Evolutionary conservation across 306 rosid species (phyloP), one percentile per base, ranked within the genome.

Genomic region (Macrotyloma uniflorum): DNA sequence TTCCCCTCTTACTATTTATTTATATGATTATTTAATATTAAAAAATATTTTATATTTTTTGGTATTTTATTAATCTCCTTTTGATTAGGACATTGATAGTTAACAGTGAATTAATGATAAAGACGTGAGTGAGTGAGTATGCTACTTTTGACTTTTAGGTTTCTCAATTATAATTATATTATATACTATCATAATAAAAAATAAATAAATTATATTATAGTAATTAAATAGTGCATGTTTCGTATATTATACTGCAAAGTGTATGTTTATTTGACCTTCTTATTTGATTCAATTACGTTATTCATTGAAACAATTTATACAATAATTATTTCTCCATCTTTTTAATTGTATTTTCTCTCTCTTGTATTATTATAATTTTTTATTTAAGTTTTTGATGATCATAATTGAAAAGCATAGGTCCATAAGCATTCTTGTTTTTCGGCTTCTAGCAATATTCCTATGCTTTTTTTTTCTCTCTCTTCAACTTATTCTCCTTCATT

Each of bases 121-220:
- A 46, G 83, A 82, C 82, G 74, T 70, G 62, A 77, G 63, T 82
- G 28, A 81, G 40, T 59, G 74, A 81, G 40, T 59, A 68, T 50
- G 32, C 18, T 51, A 45, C 8, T 63, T 69, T 76, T 82, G 67
- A 72, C 86, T 77, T 83, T 72, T 20, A 14, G 2, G 19, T 40
- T 62, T 69, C 38, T 53, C 12, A 13, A 45, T 62, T 76, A 62
- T 70, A 76, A 47, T 36, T 75, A 12, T 59, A 30, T 36, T 36
- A 62, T 28, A 43, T 18, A 38, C 14, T 67, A 75, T 67, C 80
- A 47, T 47, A 12, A 58, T 67, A 45, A 80, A 57, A 54, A 43
- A 55, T 42, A 20, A 0, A 54, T n/a, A n/a, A n/a, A n/a, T n/a
- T n/a, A 66, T 45, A 55, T 22, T 42, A 16, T 74, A 74, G 28